phyloP scores from a whole-genome alignment of 1,139 yeast genomes.

The Citeromyces hawaiiensis region DNA sequence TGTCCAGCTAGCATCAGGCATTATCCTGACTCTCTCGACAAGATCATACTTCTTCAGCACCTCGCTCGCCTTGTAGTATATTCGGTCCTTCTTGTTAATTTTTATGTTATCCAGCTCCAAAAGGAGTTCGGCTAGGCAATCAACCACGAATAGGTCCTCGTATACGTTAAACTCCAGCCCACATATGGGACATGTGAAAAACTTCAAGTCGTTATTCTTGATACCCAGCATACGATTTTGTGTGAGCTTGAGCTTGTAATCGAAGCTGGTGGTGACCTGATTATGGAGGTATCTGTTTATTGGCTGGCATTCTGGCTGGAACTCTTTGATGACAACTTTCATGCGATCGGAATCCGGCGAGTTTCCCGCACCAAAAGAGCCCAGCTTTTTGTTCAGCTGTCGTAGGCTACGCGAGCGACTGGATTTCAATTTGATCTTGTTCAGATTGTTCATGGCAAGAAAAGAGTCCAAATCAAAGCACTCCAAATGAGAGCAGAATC shows the following conservation, averaged over 20 bases:
- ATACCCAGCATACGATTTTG: constrained; percentile 8
- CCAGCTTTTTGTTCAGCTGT: constrained; percentile 6
- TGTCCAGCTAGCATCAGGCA: constrained; percentile 12
- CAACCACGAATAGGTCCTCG: constrained; percentile 14
- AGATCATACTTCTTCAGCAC: no score
- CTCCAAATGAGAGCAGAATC: constrained; percentile 17
- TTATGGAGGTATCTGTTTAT: neutral
- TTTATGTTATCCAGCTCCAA: constrained; percentile 5
- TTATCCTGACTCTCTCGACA: constrained; percentile 9
- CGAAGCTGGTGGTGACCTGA: constrained; percentile 4
- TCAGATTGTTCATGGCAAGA: constrained; percentile 12
- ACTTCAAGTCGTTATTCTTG: constrained; percentile 12
- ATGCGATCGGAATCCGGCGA: constrained; percentile 13
- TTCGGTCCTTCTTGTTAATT: neutral
- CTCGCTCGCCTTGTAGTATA: neutral
- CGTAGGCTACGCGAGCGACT: constrained; percentile 3
- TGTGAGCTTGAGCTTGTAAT: constrained; percentile 9
- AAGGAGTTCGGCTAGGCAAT: constrained; percentile 14
- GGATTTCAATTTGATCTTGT: constrained; percentile 9
- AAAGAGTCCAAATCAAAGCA: constrained; percentile 17
- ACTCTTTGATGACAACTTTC: constrained; percentile 8
- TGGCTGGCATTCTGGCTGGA: neutral
- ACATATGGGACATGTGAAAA: constrained; percentile 17
- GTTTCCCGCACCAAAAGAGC: constrained; percentile 8
- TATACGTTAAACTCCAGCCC: constrained; percentile 16